These are phyloP conservation scores for Hypoxylon rubiginosum DNA, from an alignment of 2,329 filamentous ascomycete species.

Conservation along the genomic window DNA sequence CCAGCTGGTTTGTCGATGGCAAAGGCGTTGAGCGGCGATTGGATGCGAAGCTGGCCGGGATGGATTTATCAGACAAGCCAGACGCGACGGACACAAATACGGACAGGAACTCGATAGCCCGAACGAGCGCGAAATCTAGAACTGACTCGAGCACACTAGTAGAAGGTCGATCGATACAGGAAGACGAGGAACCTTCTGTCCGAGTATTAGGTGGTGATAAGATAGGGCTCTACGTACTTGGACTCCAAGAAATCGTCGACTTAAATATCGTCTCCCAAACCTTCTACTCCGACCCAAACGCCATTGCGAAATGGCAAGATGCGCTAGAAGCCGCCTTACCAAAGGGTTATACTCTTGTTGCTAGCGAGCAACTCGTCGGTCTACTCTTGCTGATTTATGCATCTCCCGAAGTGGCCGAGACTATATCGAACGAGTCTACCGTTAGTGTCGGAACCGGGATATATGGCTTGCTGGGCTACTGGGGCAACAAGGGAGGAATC, in stretches of 20 bases:
- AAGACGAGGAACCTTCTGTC: conserved; percentile 58
- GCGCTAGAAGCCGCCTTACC: conserved; percentile 82
- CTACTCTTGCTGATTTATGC: conserved; percentile 88
- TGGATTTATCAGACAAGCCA: conserved; percentile 60
- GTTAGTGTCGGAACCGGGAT: conserved; percentile 89
- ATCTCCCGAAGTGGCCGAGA: conserved; percentile 78
- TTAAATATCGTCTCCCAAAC: conserved; percentile 84
- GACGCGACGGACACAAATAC: conserved; percentile 49
- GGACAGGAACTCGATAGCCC: conserved; percentile 13
- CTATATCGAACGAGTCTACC: conserved; percentile 85
- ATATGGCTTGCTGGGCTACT: conserved; percentile 88
- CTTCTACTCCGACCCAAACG: conserved; percentile 78
- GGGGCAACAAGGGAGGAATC: conserved; percentile 96
- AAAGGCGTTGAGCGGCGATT: conserved; percentile 77
- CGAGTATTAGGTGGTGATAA: conserved; percentile 71
- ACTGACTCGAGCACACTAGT: conserved; percentile 48
- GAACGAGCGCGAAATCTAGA: conserved; percentile 38
- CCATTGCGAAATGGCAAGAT: conserved; percentile 83
- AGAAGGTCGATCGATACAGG: conserved; percentile 52
- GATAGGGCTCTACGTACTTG: conserved; percentile 91
- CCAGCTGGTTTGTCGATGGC: conserved; percentile 87
- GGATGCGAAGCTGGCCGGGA: conserved; percentile 70
- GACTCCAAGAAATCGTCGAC: conserved; percentile 92
- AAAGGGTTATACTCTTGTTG: conserved; percentile 79
- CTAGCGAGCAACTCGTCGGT: conserved; percentile 88